Evolutionary conservation across 768 basidiomycete species (phyloP), one percentile per base, ranked within the genome.

Genomic region (Pleurotus eryngii): DNA sequence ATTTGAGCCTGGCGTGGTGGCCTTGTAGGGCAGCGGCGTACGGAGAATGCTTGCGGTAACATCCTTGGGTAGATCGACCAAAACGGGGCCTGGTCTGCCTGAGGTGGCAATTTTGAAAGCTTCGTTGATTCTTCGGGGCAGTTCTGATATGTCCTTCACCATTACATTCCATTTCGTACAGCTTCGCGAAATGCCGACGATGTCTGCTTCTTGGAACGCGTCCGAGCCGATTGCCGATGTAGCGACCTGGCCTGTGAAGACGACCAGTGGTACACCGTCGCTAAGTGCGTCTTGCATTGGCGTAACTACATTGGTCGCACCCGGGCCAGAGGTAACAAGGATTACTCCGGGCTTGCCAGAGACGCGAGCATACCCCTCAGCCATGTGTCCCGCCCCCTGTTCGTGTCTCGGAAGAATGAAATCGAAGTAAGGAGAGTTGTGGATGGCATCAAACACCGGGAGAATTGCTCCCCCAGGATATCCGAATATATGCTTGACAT

Each of bases 91-190:
- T 0, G 97, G 97, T 26, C 97, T 86, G 0, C 97, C 97, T 5
- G 94, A 92, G 1, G 93, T 95, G 12, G 97, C 97, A 61, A 99
- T 98, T 72, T 98, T 97, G 84, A 99, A 98, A 0, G 97, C 97
- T 72, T 99, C 97, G 69, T 98, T 98, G 68, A 98, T 96, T 58
- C 97, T 82, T 43, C 96, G 79, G 12, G 97, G 97, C 2, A 98
- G 81, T 72, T 98, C 97, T 11, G 90, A 72, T 59, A 98, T 92
- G 67, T 95, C 95, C 73, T 98, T 98, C 51, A 98, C 92, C 95
- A 98, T 96, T 59, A 99, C 96, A 68, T 99, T 98, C 97, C 97
- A 98, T 71, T 98, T 99, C 22, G 97, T 98, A 76, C 97, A 99
- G 64, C 88, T 87, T 50, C 96, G 81, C 27, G 95, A 97, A 72